Percentiles rank a stretch among this genome's conserved stretches.
phyloP scores from a whole-genome alignment of 257 asterid genomes.

The Capsicum baccatum region DNA sequence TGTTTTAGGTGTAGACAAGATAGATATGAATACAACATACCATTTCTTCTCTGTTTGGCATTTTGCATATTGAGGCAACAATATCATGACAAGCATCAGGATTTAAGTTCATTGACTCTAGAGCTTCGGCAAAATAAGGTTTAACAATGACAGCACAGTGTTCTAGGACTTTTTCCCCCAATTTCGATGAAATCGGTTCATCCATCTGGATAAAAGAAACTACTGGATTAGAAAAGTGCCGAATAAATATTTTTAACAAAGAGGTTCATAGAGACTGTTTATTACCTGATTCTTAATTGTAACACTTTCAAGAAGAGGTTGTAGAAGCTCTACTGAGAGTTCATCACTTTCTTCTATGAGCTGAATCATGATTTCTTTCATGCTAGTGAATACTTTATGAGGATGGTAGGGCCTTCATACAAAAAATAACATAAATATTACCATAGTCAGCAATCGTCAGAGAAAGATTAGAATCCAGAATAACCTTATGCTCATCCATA shows the following conservation, averaged over 20 bases:
- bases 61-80: slow-evolving; percentile 44
- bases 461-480: neutral
- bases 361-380: slow-evolving; percentile 44
- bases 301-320: slow-evolving; percentile 45
- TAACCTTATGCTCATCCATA: neutral
- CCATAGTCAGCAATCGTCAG: neutral
- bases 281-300: slow-evolving; percentile 42
- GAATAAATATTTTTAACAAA: neutral
- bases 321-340: slow-evolving; percentile 45
- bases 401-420: slow-evolving; percentile 48
- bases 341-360: slow-evolving; percentile 50
- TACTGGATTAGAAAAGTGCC: slow-evolving; percentile 20
- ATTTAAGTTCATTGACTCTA: slow-evolving; percentile 47
- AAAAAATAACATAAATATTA: slow-evolving; percentile 19
- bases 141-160: slow-evolving; percentile 52
- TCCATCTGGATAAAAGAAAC: slow-evolving; percentile 46
- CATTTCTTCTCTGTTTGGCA: slow-evolving; percentile 42
- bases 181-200: slow-evolving; percentile 55
- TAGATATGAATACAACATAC: slow-evolving; percentile 39
- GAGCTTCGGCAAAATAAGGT: slow-evolving; percentile 43
- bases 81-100: slow-evolving; percentile 50
- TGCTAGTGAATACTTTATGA: slow-evolving; percentile 34
- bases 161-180: slow-evolving; percentile 59
- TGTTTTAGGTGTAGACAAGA: neutral
- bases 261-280: neutral